phyloP scores from a whole-genome alignment of 805 yeast species.

The Saturnispora dispora region DNA sequence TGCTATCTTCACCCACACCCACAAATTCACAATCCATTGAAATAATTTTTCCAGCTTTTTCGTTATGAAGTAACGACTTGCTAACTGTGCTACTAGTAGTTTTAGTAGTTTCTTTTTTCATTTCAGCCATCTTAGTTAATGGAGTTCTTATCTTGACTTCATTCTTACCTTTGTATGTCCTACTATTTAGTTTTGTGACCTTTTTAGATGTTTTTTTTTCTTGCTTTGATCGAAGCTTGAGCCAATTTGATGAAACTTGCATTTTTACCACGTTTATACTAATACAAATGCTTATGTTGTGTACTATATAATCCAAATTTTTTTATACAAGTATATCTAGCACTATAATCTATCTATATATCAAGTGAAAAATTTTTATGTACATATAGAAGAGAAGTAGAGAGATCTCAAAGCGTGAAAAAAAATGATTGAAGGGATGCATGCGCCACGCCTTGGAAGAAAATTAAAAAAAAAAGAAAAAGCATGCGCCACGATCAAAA shows the following conservation, averaged over 20 bases:
- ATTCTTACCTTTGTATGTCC: not conserved
- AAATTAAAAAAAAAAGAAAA: no score
- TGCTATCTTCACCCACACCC: constrained; percentile 73
- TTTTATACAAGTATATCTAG: no score
- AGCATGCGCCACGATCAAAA: no score
- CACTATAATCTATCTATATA: not conserved
- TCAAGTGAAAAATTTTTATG: not conserved
- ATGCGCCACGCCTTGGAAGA: no score
- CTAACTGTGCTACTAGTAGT: not conserved
- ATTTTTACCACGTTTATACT: not conserved
- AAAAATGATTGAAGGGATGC: not conserved
- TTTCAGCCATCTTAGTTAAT: constrained; percentile 7
- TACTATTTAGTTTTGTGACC: not conserved
- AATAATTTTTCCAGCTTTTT: constrained; percentile 56
- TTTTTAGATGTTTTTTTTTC: constrained; percentile 1
- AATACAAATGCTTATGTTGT: no score
- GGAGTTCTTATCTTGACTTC: constrained; percentile 11
- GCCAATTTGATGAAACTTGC: constrained; percentile 20
- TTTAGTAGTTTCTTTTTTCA: not conserved
- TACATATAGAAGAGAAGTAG: no score
- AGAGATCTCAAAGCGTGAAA: not conserved
- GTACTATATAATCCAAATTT: no score
- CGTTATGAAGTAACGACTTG: not conserved
- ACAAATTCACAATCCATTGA: constrained; percentile 95
- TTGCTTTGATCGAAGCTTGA: constrained; percentile 10